phyloP scores from a whole-genome alignment of 352 stramenopile genomes.

The Phytopythium kandeliae region DNA sequence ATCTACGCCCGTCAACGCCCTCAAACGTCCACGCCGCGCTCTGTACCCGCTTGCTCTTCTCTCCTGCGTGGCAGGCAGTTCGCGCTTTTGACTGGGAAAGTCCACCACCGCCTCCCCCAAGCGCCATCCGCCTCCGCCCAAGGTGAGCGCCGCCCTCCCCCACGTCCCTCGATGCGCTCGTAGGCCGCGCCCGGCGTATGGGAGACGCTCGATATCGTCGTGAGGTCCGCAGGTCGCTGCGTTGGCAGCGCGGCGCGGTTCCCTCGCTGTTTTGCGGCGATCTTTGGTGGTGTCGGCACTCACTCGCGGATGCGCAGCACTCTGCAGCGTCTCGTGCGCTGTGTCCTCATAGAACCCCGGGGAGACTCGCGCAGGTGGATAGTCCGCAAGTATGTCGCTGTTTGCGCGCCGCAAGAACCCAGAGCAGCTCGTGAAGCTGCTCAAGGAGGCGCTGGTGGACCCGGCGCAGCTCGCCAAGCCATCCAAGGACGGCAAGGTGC shows the following conservation, averaged over 20 bases:
- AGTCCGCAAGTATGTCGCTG: constrained; percentile 37
- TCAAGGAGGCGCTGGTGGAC: constrained; percentile 64
- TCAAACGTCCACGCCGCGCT: neutral
- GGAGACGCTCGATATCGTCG: neutral
- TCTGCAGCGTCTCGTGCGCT: neutral
- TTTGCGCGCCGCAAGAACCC: constrained; percentile 76
- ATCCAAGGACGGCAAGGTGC: constrained; percentile 56
- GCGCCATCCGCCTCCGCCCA: neutral
- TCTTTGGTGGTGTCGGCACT: neutral
- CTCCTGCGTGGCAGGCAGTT: neutral
- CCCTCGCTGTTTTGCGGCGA: neutral
- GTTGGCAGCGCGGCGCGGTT: no score
- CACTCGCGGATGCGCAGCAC: neutral
- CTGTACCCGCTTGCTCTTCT: neutral
- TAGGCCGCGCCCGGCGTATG: neutral
- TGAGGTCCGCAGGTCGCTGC: no score
- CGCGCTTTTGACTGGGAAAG: neutral
- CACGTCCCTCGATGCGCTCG: neutral
- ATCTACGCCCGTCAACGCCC: neutral
- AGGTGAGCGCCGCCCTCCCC: neutral
- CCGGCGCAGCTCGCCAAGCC: constrained; percentile 41
- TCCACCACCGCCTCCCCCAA: neutral
- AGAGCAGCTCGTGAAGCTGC: constrained; percentile 76
- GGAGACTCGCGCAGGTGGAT: neutral
- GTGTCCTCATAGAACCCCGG: neutral